phyloP scores from a whole-genome alignment of 495 filamentous ascomycete genomes.

The Tuber microsphaerosporum region DNA sequence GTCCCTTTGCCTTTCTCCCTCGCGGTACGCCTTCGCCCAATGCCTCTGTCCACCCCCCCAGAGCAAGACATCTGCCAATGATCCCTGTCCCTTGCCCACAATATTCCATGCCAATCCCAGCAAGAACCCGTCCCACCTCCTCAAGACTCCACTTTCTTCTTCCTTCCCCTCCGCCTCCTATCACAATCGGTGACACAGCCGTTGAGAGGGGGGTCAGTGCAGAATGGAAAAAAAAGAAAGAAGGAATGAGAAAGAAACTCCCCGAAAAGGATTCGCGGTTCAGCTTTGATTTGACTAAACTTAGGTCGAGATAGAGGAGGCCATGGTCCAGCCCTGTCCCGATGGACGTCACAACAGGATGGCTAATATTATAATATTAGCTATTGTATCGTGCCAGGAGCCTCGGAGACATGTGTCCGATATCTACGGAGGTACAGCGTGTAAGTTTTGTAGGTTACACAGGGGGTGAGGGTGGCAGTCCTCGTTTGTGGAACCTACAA shows the following conservation, averaged over 20 bases:
- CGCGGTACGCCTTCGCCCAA: not conserved
- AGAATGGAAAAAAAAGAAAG: conserved; percentile 3
- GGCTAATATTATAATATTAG: conserved; percentile 8
- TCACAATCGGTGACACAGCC: conserved; percentile 29
- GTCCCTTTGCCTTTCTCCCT: not conserved
- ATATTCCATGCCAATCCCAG: not conserved
- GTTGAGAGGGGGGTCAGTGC: conserved; percentile 27
- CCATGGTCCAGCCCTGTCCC: conserved; percentile 12
- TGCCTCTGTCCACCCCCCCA: not conserved
- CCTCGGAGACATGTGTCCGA: not conserved
- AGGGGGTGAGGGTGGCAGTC: too few species aligned
- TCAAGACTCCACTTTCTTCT: not conserved
- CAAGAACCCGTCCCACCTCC: not conserved
- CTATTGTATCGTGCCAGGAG: not conserved
- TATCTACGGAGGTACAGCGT: too few species aligned
- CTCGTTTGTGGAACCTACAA: too few species aligned
- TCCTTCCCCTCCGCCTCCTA: not conserved
- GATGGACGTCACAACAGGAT: conserved; percentile 11
- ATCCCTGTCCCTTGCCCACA: not conserved
- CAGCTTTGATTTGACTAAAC: conserved; percentile 21
- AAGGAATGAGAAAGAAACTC: conserved; percentile 19
- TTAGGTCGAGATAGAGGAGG: conserved; percentile 3
- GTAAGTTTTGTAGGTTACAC: too few species aligned
- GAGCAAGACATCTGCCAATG: not conserved
- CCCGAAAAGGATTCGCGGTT: conserved; percentile 21